Percentiles rank a stretch among this genome's conserved stretches.
phyloP scores from a whole-genome alignment of 345 rosid genomes.

The Luvunga scandens region DNA sequence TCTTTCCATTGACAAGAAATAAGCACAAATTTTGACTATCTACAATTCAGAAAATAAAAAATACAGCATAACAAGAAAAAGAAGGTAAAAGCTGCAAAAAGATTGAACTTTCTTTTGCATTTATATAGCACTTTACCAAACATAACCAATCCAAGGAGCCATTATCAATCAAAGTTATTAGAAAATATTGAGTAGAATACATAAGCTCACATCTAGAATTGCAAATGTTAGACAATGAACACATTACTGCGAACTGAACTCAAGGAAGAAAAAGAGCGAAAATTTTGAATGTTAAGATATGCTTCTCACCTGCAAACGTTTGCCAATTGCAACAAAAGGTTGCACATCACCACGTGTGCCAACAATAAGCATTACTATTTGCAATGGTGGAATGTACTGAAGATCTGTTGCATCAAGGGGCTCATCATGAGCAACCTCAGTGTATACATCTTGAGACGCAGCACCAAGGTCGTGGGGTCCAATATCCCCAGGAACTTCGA shows the following conservation, averaged over 20 bases:
- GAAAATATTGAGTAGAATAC: not conserved
- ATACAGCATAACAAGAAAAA: not conserved
- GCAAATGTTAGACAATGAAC: not conserved
- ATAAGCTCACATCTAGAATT: not conserved
- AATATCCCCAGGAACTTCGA: slow-evolving; percentile 82
- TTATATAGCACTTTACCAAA: not conserved
- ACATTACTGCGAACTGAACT: not conserved
- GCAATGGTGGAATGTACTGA: slow-evolving; percentile 72
- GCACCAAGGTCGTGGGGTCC: slow-evolving; percentile 45
- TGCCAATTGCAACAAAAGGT: slow-evolving; percentile 85
- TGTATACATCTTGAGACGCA: slow-evolving; percentile 28
- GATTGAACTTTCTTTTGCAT: not conserved
- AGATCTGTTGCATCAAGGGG: slow-evolving; percentile 60
- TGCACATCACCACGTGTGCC: slow-evolving; percentile 95
- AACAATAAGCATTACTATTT: slow-evolving; percentile 61
- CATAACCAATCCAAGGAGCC: not conserved
- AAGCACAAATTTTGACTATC: slow-evolving; percentile 2
- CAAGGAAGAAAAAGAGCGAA: not conserved
- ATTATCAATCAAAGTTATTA: not conserved
- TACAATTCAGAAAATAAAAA: not conserved
- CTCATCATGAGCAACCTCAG: slow-evolving; percentile 50
- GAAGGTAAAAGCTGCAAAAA: not conserved
- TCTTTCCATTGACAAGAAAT: not conserved
- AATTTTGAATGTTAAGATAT: not conserved
- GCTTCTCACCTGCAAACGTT: slow-evolving; percentile 63